Base-by-base conservation (phyloP, 2,329 filamentous ascomycete species). In the Fusarium longipes region DNA sequence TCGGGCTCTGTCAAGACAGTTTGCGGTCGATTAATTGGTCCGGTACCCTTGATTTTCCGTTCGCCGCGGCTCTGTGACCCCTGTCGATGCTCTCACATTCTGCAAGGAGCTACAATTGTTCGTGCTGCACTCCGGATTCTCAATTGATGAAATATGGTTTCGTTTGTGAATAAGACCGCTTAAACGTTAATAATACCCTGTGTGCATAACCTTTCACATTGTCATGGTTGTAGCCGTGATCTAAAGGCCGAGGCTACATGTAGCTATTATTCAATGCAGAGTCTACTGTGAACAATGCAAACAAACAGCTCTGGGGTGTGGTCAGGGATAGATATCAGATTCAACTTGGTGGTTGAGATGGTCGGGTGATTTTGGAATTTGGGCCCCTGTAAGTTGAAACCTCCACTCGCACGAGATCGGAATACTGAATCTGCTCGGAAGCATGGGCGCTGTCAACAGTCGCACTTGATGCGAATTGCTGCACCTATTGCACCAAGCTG, bases 21-120 rank as follows among this genome's bases (percentile, higher is more conserved):
- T 70, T 50, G 11, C 11, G 42, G 14, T 9, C 12, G 4, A 29
- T 9, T 65, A 22, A 76, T 77, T 77, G 71, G 76, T 0, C 50
- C 76, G 76, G 76, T 58, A 38, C 11, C 22, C 27, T 12, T 36
- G 72, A 77, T 75, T 71, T 71, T 77, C 75, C 75, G 76, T 39
- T 49, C 48, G 48, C 73, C 70, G 73, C 57, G 43, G 54, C 60
- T 38, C 45, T 33, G 30, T 32, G 24, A 62, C 71, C 70, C 71
- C 48, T 63, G 64, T 64, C 69, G 22, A 18, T 60, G 54, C 43
- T 51, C 40, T 59, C 15, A 30, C 54, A 45, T 59, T 39, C 57
- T 63, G 49, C 67, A 68, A 71, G 67, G 69, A 65, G 57, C 12
- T 48, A n/a, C 44, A 33, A 47, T 47, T 47, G 20, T 40, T 40